phyloP scores from a whole-genome alignment of 2,329 filamentous ascomycete genomes.

The Fusarium stilboides region DNA sequence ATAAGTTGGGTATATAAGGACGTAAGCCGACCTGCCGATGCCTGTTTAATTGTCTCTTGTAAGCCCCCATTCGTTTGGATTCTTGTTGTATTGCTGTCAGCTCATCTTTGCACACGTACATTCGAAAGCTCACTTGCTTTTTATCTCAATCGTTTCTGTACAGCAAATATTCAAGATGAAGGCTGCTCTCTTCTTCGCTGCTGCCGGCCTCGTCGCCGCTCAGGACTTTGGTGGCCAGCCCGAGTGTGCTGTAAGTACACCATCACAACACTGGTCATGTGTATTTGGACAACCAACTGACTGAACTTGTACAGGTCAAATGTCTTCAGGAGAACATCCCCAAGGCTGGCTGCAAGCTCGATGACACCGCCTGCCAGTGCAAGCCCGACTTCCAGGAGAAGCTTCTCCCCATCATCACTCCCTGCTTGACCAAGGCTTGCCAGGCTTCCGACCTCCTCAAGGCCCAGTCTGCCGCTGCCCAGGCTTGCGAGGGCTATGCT shows the following conservation, averaged over 20 bases:
- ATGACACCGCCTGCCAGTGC: constrained; percentile 59
- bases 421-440: constrained; percentile 57
- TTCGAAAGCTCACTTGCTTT: background rate
- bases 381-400: constrained; percentile 52
- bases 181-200: constrained; percentile 54
- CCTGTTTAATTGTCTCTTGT: background rate
- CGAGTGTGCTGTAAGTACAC: constrained; percentile 59
- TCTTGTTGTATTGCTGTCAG: constrained; percentile 6
- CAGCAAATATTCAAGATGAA: constrained; percentile 57
- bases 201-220: constrained; percentile 56
- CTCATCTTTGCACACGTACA: background rate
- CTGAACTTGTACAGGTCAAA: constrained; percentile 40
- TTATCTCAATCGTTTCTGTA: constrained; percentile 19
- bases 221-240: constrained; percentile 57
- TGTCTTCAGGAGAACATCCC: constrained; percentile 57
- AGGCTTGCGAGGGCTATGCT: constrained; percentile 50
- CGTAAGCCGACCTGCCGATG: constrained; percentile 7
- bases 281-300: background rate
- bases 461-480: constrained; percentile 53
- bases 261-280: background rate
- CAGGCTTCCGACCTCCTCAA: constrained; percentile 49
- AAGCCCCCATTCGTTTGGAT: constrained; percentile 11
- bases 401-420: constrained; percentile 50
- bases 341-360: constrained; percentile 55
- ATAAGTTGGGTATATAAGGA: constrained; percentile 28